Evolutionary conservation across 352 stramenopile species (phyloP), one percentile per base, ranked within the genome.

Genomic region (Nothophytophthora sp.): DNA sequence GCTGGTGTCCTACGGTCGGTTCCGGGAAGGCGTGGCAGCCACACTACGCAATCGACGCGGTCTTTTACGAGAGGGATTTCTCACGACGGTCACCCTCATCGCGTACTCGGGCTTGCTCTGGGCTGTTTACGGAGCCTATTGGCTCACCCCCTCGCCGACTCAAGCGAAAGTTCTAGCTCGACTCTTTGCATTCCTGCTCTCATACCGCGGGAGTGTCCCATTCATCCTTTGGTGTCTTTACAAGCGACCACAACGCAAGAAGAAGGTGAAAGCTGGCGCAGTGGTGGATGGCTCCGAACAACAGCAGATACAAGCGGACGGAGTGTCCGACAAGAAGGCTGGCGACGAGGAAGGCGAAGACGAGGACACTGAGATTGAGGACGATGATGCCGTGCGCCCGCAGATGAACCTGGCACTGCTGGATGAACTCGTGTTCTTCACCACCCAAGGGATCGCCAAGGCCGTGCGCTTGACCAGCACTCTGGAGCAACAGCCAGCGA

Each of bases 371-470:
- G 51, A 60, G 27, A 40, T 22, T n/a, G 70, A 77, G 24, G 70
- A 81, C 16, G 76, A 90, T 28, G 76, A 88, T 12, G 75, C 75
- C 15, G 72, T 78, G 28, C 70, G 80, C 1, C 75, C 81, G 30
- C 84, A 95, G 42, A 83, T 92, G 72, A 95, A 95, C 47, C 40
- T 81, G 29, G 82, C 82, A 20, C 59, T 95, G 19, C 57, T 90
- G 2, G 76, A 86, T 20, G 85, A 95, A 32, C 70, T 95, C 9
- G 66, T 95, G 13, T 76, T 75, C 34, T 95, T 81, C 47, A 93
- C 85, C 1, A 95, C 85, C 0, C 58, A 86, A 22, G 85, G 84
- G 4, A 95, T 95, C 55, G 70, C 69, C 1, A 68, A 71, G 23
- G 74, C 83, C 5, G 66, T 88, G 1, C 60, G 64, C 5, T 73